A percentile compares a stretch with the other conserved stretches of the same genome.
Conservation (phyloP, 306 rosid genomes). For the Lablab purpureus region DNA sequence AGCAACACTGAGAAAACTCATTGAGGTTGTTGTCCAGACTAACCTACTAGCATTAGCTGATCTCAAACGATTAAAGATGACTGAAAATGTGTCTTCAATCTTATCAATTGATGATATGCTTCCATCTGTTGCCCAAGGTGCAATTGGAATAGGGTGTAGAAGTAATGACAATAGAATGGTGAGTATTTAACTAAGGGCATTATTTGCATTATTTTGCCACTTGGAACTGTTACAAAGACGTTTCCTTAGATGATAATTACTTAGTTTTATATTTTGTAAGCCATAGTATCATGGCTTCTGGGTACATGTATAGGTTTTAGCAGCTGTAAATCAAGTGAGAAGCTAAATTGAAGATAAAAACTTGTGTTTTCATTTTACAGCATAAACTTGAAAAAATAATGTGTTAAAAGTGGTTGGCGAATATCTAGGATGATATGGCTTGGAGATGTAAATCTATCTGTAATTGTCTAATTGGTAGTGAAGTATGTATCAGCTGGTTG, state of each 20-base stretch:
- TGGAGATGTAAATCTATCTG: slow-evolving; percentile 7
- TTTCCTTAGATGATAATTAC: too few relatives aligned
- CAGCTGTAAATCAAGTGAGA: slow-evolving; percentile 10
- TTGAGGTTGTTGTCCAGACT: slow-evolving; percentile 85
- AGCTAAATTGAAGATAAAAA: not conserved
- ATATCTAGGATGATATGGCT: not conserved
- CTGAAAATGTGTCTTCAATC: too few relatives aligned
- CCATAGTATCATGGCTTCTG: not conserved
- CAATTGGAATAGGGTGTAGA: slow-evolving; percentile 61
- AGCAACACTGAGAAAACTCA: slow-evolving; percentile 79
- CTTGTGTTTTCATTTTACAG: not conserved
- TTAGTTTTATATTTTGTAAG: too few relatives aligned
- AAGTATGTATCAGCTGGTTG: not conserved
- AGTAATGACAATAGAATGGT: slow-evolving; percentile 74
- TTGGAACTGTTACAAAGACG: too few relatives aligned
- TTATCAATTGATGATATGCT: slow-evolving; percentile 64
- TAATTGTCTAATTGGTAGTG: not conserved
- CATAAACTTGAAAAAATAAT: not conserved
- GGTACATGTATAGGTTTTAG: not conserved
- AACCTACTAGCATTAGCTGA: slow-evolving; percentile 92
- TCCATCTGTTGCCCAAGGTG: slow-evolving; percentile 65
- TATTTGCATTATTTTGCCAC: too few relatives aligned
- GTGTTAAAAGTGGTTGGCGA: not conserved
- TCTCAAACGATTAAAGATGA: too few relatives aligned
- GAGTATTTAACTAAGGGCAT: too few relatives aligned